phyloP scores from a whole-genome alignment of 768 basidiomycete genomes.

The Suillus hirtellus region DNA sequence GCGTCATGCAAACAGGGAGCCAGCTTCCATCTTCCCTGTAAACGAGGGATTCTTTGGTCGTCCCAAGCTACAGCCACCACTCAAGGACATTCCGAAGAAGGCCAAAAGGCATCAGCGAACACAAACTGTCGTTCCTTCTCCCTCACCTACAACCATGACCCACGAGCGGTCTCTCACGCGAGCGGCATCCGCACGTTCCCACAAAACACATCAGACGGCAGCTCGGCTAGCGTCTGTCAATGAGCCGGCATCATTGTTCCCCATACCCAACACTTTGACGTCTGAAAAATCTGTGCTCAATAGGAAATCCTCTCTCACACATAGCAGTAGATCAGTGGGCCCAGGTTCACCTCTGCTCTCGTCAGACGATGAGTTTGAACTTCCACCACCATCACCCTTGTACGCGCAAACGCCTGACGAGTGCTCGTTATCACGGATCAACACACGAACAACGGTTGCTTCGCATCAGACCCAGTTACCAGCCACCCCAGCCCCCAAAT shows the following conservation, averaged over 20 bases:
- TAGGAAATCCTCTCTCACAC: neutral
- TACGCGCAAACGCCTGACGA: neutral
- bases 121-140: conserved; percentile 5
- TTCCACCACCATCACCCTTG: neutral
- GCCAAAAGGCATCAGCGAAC: conserved; percentile 15
- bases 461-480: neutral
- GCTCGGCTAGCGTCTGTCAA: neutral
- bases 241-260: neutral
- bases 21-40: conserved; percentile 16
- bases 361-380: neutral
- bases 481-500: neutral
- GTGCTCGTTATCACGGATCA: neutral
- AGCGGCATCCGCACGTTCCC: neutral
- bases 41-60: conserved; percentile 24
- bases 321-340: neutral
- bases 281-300: neutral
- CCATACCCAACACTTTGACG: neutral
- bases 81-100: conserved; percentile 12
- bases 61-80: conserved; percentile 21
- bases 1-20: neutral
- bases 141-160: neutral
- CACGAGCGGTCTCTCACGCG: neutral
- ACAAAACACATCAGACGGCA: neutral
- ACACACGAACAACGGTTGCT: neutral
- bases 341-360: no score